Percentiles rank a stretch among this genome's conserved stretches.
These are phyloP conservation scores for Parafenestella ontariensis DNA, from an alignment of 2,329 filamentous ascomycete genomes.

Conservation along the genomic window DNA sequence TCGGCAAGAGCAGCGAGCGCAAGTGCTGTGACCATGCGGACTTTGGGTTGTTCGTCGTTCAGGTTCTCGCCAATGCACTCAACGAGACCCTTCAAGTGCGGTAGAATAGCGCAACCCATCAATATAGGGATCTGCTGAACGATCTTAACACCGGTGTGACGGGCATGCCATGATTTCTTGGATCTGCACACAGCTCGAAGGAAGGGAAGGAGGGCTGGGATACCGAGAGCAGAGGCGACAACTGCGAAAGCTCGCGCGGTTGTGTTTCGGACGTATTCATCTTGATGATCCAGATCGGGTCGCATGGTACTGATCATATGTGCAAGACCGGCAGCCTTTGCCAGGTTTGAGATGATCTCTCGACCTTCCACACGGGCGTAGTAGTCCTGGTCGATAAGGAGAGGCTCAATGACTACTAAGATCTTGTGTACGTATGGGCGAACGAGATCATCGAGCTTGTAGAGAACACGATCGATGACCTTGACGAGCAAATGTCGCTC, in stretches of 20 bases:
- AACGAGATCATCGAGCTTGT: conserved; percentile 97
- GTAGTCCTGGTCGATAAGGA: conserved; percentile 99
- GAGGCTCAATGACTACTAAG: conserved; percentile 96
- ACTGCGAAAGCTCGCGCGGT: conserved; percentile 97
- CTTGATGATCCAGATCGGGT: conserved; percentile 96
- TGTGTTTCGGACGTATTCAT: conserved; percentile 98
- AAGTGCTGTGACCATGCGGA: conserved; percentile 92
- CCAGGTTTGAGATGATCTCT: conserved; percentile 97
- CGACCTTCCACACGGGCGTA: conserved; percentile 97
- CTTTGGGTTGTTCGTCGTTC: conserved; percentile 97
- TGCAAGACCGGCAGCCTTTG: conserved; percentile 93
- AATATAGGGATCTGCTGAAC: conserved; percentile 98
- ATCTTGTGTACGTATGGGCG: conserved; percentile 98
- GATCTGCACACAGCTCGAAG: conserved; percentile 93
- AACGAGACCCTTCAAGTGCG: conserved; percentile 93
- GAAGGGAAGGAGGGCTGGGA: conserved; percentile 93
- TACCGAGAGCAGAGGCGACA: conserved; percentile 93
- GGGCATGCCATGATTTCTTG: conserved; percentile 98
- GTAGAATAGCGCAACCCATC: conserved; percentile 96
- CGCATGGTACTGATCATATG: conserved; percentile 99
- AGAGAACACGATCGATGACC: conserved; percentile 97
- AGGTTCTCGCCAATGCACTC: conserved; percentile 96
- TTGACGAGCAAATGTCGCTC: conserved; percentile 98
- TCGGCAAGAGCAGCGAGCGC: conserved; percentile 95
- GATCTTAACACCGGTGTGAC: conserved; percentile 98